Evolutionary conservation across 306 rosid genomes (phyloP), one percentile per base, ranked within the genome.

Genomic region (Prunus mume): DNA sequence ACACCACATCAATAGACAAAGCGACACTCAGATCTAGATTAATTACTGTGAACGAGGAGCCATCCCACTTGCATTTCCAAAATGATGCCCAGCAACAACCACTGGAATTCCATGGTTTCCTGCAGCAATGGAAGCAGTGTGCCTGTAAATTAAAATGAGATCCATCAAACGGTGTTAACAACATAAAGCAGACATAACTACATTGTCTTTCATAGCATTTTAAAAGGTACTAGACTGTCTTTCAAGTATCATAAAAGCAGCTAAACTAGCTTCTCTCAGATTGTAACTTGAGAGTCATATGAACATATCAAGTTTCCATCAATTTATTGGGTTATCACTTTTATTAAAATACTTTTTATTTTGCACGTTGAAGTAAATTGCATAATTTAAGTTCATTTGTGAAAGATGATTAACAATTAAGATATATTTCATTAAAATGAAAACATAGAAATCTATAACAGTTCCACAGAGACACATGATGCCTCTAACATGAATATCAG

Each of bases 11-110:
- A 72, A 22, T 58, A 41, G 32, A 43, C 9, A 63, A 63, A 70
- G 52, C 55, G 72, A 83, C 38, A 83, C 30, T 61, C 8, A 68
- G 82, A 58, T 85, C 67, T 61, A 80, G 88, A 85, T 60, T 82
- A 78, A 27, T 90, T 96, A 96, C 99, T 96, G 99, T 76, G 99
- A 78, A 72, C 85, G 99, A 74, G 99, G 98, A 92, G 99, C 98
- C 99, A 96, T 96, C 85, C 99, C 99, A 78, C 99, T 96, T 57
- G 99, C 99, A 82, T 92, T 89, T 76, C 99, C 99, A 68, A 91
- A 96, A 86, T 78, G 83, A 87, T 96, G 96, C 68, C 96, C 99
- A 15, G 99, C 87, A 82, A 96, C 99, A 71, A 96, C 84, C 69
- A 96, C 99, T 11, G 96, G 98, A 80, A 92, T 84, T 76, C 99